phyloP scores from a whole-genome alignment of 2,329 filamentous ascomycete species.

The Pezicula carpinea region DNA sequence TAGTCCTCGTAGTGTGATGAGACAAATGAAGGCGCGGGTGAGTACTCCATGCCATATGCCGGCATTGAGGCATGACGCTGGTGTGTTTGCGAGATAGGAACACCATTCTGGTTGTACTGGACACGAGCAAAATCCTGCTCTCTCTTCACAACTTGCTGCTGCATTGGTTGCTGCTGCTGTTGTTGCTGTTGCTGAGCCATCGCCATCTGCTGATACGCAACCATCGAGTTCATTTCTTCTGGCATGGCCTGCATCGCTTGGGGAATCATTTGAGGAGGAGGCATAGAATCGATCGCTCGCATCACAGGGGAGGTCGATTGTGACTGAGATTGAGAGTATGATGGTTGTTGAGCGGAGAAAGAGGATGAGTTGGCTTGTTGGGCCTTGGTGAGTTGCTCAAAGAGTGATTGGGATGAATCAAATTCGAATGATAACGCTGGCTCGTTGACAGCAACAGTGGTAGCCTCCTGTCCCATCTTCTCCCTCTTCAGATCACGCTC shows the following conservation, averaged over 20 bases:
- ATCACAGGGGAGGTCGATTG: slow-evolving; percentile 86
- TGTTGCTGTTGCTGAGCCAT: slow-evolving; percentile 52
- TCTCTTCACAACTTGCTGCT: slow-evolving; percentile 77
- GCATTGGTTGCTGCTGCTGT: slow-evolving; percentile 34
- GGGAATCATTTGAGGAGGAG: slow-evolving; percentile 79
- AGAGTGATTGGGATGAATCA: slow-evolving; percentile 97
- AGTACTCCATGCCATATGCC: slow-evolving; percentile 91
- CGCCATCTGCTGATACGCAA: slow-evolving; percentile 62
- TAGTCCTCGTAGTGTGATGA: slow-evolving; percentile 99
- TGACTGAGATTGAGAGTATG: slow-evolving; percentile 51
- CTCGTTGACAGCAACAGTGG: slow-evolving; percentile 93
- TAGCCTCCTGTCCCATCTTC: slow-evolving; percentile 99
- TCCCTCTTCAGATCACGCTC: slow-evolving; percentile 97
- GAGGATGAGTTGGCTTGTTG: slow-evolving; percentile 98
- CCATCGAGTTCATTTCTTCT: slow-evolving; percentile 60
- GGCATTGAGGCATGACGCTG: slow-evolving; percentile 98
- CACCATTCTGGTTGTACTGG: slow-evolving; percentile 89
- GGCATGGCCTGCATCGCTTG: slow-evolving; percentile 47
- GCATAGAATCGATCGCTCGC: slow-evolving; percentile 90
- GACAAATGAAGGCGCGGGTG: slow-evolving; percentile 93
- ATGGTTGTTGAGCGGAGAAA: slow-evolving; percentile 73
- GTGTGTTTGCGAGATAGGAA: slow-evolving; percentile 76
- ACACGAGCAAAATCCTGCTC: slow-evolving; percentile 79
- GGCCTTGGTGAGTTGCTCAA: slow-evolving; percentile 98
- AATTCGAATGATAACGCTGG: slow-evolving; percentile 98